Evolutionary conservation across 805 yeast species (phyloP).

Genomic region (Lachancea lanzarotensis): DNA sequence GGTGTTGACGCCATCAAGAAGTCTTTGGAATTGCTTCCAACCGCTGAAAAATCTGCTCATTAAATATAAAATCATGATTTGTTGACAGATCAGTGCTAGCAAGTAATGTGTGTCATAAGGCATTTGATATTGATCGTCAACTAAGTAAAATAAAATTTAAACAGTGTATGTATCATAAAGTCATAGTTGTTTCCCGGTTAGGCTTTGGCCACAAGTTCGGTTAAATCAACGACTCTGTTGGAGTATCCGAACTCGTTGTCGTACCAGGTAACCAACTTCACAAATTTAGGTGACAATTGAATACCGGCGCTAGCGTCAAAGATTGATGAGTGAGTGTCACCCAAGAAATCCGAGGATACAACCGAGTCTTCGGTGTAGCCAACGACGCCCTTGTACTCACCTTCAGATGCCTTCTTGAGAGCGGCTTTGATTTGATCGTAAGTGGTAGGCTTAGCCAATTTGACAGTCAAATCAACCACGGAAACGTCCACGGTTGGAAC

Average conservation of each 20-base stretch:
- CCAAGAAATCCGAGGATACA: slow-evolving; percentile 63
- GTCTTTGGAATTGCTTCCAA: slow-evolving; percentile 37
- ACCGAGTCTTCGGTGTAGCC: slow-evolving; percentile 69
- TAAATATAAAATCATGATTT: background rate
- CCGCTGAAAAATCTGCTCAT: slow-evolving; percentile 5
- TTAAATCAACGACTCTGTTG: slow-evolving; percentile 60
- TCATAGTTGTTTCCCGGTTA: background rate
- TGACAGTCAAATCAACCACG: slow-evolving; percentile 65
- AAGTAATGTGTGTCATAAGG: background rate
- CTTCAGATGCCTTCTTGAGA: slow-evolving; percentile 53
- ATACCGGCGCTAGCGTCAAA: slow-evolving; percentile 67
- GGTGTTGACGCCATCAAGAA: slow-evolving; percentile 71
- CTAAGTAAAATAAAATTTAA: background rate
- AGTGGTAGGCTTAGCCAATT: slow-evolving; percentile 50
- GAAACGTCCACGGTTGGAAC: slow-evolving; percentile 70
- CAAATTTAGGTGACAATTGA: slow-evolving; percentile 62
- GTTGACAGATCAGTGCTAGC: no score
- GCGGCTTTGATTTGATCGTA: slow-evolving; percentile 59
- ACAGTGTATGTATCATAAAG: slow-evolving; percentile 1
- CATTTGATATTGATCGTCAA: background rate
- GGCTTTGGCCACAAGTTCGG: slow-evolving; percentile 50
- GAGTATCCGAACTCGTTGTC: slow-evolving; percentile 44
- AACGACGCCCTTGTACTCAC: slow-evolving; percentile 53
- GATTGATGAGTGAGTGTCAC: slow-evolving; percentile 56
- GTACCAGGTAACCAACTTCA: slow-evolving; percentile 66